phyloP scores from a whole-genome alignment of 2,329 filamentous ascomycete species.

The Alternaria rosae region DNA sequence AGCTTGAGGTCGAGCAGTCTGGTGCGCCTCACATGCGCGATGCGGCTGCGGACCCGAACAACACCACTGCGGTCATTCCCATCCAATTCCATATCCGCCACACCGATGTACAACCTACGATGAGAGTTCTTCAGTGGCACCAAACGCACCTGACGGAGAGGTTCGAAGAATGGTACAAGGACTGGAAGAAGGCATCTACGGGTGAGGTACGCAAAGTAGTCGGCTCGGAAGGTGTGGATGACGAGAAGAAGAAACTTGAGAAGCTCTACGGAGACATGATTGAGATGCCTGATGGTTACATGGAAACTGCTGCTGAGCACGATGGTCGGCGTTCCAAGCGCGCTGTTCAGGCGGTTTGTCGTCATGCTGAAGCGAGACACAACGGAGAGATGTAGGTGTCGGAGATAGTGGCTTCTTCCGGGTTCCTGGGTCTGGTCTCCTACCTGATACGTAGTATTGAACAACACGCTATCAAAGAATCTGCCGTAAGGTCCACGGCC shows the following conservation, averaged over 20 bases:
- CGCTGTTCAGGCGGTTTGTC: constrained; percentile 17
- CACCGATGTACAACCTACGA: constrained; percentile 13
- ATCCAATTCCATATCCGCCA: constrained; percentile 20
- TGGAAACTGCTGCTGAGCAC: constrained; percentile 23
- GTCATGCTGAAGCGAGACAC: not conserved
- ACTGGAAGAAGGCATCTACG: constrained; percentile 16
- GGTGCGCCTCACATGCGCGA: constrained; percentile 24
- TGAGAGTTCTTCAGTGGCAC: constrained; percentile 9
- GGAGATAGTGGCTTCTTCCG: not conserved
- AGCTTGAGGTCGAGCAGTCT: constrained; percentile 21
- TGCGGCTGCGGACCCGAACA: constrained; percentile 8
- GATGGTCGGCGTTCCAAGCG: constrained; percentile 21
- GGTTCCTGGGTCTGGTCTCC: no score
- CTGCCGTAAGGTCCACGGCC: no score
- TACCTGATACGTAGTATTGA: no score
- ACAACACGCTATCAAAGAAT: no score
- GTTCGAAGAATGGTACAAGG: constrained; percentile 18
- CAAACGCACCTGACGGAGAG: constrained; percentile 10
- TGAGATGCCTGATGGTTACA: constrained; percentile 3
- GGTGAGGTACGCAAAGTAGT: not conserved
- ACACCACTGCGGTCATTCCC: constrained; percentile 18
- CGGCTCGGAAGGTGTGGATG: constrained; percentile 11
- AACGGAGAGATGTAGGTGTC: not conserved
- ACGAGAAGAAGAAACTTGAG: constrained; percentile 1
- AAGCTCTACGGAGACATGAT: constrained; percentile 21